A percentile compares a stretch with the other conserved stretches of the same genome.
Evolutionary conservation across 352 stramenopile species (phyloP).

Genomic region (Pythium pyrilobum): DNA sequence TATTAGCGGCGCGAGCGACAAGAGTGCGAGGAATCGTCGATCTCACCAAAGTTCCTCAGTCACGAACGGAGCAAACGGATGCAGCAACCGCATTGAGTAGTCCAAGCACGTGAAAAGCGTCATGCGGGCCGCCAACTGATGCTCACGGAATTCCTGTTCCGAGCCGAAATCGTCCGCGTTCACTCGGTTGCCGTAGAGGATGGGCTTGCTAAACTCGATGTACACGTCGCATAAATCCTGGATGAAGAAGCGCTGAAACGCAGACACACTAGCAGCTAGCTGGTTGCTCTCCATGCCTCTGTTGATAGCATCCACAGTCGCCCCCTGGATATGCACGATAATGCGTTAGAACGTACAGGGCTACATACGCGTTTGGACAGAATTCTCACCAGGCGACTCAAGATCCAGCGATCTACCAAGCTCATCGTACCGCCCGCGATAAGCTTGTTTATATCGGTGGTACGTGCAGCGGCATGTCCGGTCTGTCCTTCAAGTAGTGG

Average conservation of each 20-base stretch:
- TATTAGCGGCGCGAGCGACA: no score
- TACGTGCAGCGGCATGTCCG: not conserved
- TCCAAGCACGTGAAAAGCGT: conserved; percentile 95
- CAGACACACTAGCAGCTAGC: conserved; percentile 52
- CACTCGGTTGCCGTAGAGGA: conserved; percentile 73
- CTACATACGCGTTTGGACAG: no score
- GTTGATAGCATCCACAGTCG: conserved; percentile 48
- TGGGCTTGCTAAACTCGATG: conserved; percentile 84
- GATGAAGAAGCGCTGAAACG: conserved; percentile 81
- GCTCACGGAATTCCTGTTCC: conserved; percentile 49
- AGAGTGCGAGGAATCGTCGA: no score
- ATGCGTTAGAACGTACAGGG: no score
- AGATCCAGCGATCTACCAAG: conserved; percentile 75
- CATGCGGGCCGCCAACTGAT: conserved; percentile 83
- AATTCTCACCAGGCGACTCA: conserved; percentile 64
- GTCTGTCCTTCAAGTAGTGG: conserved; percentile 39
- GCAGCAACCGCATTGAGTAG: conserved; percentile 93
- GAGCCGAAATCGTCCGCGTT: conserved; percentile 24
- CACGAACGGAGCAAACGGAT: conserved; percentile 99
- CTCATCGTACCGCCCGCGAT: conserved; percentile 37
- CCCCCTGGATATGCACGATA: not conserved
- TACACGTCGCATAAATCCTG: conserved; percentile 87
- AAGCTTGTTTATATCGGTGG: not conserved
- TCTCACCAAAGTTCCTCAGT: conserved; percentile 98
- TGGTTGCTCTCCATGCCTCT: conserved; percentile 64